These are phyloP conservation scores for Ploettnerulaceae sp. DNA, from an alignment of 2,329 filamentous ascomycete genomes.

Conservation along the genomic window DNA sequence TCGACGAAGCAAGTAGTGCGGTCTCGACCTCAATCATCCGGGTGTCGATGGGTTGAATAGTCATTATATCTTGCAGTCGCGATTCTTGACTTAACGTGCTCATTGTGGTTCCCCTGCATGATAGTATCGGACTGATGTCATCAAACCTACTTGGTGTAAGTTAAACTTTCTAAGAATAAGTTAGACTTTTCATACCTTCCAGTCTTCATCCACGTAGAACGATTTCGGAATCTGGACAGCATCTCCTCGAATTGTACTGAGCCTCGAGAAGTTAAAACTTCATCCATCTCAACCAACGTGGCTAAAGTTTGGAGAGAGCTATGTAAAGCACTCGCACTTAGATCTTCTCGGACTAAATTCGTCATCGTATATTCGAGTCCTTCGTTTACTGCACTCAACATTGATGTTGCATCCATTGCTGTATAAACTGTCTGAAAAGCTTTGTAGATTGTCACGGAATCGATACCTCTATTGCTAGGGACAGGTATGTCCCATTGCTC, in stretches of 20 bases:
- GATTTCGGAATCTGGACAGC: conserved; percentile 58
- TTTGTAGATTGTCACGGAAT: conserved; percentile 69
- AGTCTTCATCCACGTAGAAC: conserved; percentile 75
- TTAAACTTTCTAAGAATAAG: background rate
- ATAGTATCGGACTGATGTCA: conserved; percentile 75
- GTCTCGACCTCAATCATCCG: conserved; percentile 70
- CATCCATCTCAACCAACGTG: conserved; percentile 74
- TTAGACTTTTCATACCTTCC: conserved; percentile 56
- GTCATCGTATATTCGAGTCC: conserved; percentile 58
- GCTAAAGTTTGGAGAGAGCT: conserved; percentile 60
- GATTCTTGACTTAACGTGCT: conserved; percentile 70
- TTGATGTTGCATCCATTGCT: conserved; percentile 50
- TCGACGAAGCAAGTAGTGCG: conserved; percentile 68
- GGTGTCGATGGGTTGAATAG: conserved; percentile 57
- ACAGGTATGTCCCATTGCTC: conserved; percentile 90
- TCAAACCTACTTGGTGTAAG: conserved; percentile 52
- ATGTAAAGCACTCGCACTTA: conserved; percentile 49
- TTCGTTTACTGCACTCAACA: conserved; percentile 56
- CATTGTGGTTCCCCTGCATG: conserved; percentile 76
- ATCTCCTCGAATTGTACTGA: conserved; percentile 55
- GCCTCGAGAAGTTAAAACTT: conserved; percentile 60
- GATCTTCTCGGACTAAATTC: conserved; percentile 45
- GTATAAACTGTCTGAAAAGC: conserved; percentile 75
- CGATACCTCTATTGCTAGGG: conserved; percentile 56
- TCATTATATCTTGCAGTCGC: conserved; percentile 56